Evolutionary conservation across 163 green algal genomes (phyloP).

Genomic region (Volvox carteri): DNA sequence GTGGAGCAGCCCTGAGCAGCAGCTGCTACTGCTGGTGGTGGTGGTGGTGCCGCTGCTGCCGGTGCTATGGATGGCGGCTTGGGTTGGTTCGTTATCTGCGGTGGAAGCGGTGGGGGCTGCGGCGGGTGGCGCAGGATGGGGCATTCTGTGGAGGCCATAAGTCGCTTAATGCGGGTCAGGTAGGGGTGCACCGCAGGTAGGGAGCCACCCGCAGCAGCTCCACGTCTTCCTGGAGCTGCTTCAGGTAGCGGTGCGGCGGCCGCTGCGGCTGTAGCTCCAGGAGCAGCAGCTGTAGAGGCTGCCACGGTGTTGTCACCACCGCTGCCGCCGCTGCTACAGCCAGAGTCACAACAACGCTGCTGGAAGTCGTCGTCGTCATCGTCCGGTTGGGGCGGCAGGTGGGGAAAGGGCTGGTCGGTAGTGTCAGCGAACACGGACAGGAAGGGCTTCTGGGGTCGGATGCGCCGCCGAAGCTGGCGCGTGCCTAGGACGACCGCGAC

Average conservation of each 20-base stretch:
- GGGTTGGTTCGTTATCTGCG: no score
- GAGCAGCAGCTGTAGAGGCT: not conserved
- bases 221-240: not conserved
- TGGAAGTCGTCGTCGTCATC: not conserved
- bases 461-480: not conserved
- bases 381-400: conserved; percentile 24
- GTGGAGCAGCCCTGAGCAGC: no score
- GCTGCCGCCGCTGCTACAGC: not conserved
- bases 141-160: conserved; percentile 2
- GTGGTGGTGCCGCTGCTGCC: no score
- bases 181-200: conserved; percentile 12
- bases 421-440: not conserved
- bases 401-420: conserved; percentile 42
- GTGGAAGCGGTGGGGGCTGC: not conserved
- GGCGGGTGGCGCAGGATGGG: not conserved
- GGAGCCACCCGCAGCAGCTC: no score
- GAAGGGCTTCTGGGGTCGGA: conserved; percentile 4
- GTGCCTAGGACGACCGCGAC: not conserved
- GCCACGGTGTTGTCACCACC: not conserved
- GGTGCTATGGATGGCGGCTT: no score
- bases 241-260: no score
- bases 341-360: not conserved
- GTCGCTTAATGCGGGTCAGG: conserved; percentile 21
- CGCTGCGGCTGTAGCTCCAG: not conserved
- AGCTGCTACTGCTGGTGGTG: not conserved